These are phyloP conservation scores for Russula virescens DNA, from an alignment of 768 basidiomycete species.

Conservation along the genomic window DNA sequence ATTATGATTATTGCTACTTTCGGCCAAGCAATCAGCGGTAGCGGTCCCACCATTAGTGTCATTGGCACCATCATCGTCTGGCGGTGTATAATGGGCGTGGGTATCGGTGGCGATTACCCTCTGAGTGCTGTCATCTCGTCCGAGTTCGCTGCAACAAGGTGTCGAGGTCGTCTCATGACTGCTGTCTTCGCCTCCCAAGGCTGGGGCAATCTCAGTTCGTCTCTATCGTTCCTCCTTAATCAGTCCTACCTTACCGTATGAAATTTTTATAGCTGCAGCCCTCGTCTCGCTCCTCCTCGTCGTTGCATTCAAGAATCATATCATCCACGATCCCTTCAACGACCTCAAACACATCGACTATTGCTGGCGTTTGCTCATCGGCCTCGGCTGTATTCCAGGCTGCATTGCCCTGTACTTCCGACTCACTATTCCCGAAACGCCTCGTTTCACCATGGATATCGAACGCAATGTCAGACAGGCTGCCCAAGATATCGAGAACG, in stretches of 20 bases:
- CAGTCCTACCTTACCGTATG: no score
- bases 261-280: slow-evolving; percentile 43
- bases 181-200: slow-evolving; percentile 83
- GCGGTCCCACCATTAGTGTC: slow-evolving; percentile 60
- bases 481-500: slow-evolving; percentile 60
- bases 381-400: slow-evolving; percentile 79
- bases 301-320: no score
- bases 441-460: slow-evolving; percentile 88
- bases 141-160: slow-evolving; percentile 74
- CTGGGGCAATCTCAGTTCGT: slow-evolving; percentile 78
- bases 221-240: no score
- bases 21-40: slow-evolving; percentile 74
- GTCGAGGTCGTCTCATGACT: slow-evolving; percentile 82
- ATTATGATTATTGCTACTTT: slow-evolving; percentile 78
- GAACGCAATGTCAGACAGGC: slow-evolving; percentile 78
- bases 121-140: slow-evolving; percentile 80
- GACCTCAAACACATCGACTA: slow-evolving; percentile 54
- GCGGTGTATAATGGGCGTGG: slow-evolving; percentile 79
- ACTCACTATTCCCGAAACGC: slow-evolving; percentile 87
- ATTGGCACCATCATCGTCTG: slow-evolving; percentile 74
- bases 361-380: slow-evolving; percentile 85
- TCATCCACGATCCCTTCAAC: slow-evolving; percentile 35
- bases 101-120: slow-evolving; percentile 88
- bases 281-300: slow-evolving; percentile 60
- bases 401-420: slow-evolving; percentile 84